Evolutionary conservation across 2,329 filamentous ascomycete genomes (phyloP).

Genomic region (Curvularia eragrostidis): DNA sequence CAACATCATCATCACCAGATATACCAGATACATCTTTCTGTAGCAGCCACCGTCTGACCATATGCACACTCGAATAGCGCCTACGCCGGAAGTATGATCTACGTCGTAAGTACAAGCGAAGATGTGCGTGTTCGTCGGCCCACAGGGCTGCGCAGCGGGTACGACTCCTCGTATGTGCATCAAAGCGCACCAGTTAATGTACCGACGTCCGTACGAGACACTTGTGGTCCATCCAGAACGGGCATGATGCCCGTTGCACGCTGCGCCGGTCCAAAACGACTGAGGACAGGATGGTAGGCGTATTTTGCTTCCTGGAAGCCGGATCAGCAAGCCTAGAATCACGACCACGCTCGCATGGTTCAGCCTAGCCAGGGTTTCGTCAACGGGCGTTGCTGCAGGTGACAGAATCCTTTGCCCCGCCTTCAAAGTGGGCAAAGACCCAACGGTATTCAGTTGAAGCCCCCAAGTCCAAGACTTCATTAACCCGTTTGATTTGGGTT

Average conservation of each 20-base stretch:
- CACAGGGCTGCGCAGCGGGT: conserved; percentile 30
- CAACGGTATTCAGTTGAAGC: conserved; percentile 29
- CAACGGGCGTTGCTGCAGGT: conserved; percentile 25
- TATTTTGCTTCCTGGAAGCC: conserved; percentile 34
- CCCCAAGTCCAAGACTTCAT: conserved; percentile 19
- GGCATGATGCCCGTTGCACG: conserved; percentile 10
- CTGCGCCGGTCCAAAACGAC: neutral
- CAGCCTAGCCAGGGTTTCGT: conserved; percentile 26
- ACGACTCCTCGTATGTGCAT: conserved; percentile 25
- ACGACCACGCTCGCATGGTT: conserved; percentile 31
- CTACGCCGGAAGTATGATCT: conserved; percentile 34
- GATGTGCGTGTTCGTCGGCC: conserved; percentile 31
- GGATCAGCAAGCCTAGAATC: conserved; percentile 32
- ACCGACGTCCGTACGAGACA: conserved; percentile 28
- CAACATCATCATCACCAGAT: neutral
- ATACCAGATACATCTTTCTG: neutral
- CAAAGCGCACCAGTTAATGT: conserved; percentile 33
- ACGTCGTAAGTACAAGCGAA: conserved; percentile 34
- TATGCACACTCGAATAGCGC: neutral
- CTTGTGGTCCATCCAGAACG: conserved; percentile 29
- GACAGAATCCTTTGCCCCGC: conserved; percentile 19
- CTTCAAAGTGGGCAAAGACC: conserved; percentile 27
- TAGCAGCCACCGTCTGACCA: neutral
- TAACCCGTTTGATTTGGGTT: conserved; percentile 18
- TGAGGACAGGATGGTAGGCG: conserved; percentile 20